These are phyloP conservation scores for Bryum argenteum DNA, from an alignment of 225 moss, liverwort and hornwort species.

Conservation along the genomic window DNA sequence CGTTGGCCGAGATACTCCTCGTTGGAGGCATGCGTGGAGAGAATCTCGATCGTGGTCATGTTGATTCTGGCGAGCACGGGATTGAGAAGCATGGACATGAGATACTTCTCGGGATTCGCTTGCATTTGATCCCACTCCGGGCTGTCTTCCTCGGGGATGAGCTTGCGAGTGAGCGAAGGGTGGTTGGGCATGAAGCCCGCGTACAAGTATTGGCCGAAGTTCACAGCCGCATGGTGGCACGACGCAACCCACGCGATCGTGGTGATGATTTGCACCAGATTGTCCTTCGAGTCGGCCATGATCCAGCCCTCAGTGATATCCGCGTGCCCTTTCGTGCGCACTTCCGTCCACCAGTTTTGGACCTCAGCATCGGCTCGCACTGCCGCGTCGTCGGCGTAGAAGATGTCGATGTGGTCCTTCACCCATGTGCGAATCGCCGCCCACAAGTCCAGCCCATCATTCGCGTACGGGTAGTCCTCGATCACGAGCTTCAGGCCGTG, in stretches of 20 bases:
- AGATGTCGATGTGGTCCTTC: conserved; percentile 49
- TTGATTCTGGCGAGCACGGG: conserved; percentile 34
- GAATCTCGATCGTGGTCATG: conserved; percentile 64
- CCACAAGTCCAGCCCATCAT: conserved; percentile 74
- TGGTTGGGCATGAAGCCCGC: conserved; percentile 65
- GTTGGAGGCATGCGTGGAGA: conserved; percentile 62
- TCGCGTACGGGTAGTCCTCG: conserved; percentile 72
- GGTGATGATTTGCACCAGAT: conserved; percentile 58
- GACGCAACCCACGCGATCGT: conserved; percentile 70
- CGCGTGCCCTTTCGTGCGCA: conserved; percentile 41
- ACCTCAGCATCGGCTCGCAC: conserved; percentile 58
- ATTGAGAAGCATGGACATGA: conserved; percentile 44
- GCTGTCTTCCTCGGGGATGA: conserved; percentile 57
- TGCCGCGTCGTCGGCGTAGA: conserved; percentile 49
- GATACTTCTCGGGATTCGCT: conserved; percentile 43
- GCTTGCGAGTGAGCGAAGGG: conserved; percentile 43
- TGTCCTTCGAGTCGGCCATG: conserved; percentile 42
- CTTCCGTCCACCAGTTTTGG: conserved; percentile 76
- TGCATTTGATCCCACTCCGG: conserved; percentile 50
- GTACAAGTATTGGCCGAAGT: conserved; percentile 79
- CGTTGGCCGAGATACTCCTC: conserved; percentile 69
- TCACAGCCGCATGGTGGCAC: conserved; percentile 72
- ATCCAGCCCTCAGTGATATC: conserved; percentile 60
- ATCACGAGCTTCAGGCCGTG: conserved; percentile 59
- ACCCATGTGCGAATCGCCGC: conserved; percentile 46